These are phyloP conservation scores for Phanerochaete carnosa DNA, from an alignment of 768 basidiomycete genomes.

Conservation along the genomic window DNA sequence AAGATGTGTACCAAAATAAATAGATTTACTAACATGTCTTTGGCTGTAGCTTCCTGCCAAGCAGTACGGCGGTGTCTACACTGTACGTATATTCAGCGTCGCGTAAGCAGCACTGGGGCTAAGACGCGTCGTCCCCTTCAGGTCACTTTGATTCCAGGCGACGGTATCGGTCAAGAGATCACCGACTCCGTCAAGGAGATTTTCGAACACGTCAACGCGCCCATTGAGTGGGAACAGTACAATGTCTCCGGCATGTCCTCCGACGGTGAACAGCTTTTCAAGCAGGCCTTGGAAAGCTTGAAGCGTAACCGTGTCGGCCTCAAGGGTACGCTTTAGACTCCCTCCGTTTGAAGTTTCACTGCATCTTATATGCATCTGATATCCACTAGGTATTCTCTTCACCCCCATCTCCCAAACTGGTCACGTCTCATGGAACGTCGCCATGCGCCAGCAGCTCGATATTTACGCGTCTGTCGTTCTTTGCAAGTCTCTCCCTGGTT, in stretches of 20 bases:
- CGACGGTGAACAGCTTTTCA: conserved; percentile 92
- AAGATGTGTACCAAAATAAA: background rate
- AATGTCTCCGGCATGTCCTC: conserved; percentile 96
- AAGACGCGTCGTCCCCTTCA: conserved; percentile 26
- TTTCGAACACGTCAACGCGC: conserved; percentile 95
- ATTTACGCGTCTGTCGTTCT: conserved; percentile 98
- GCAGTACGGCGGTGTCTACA: conserved; percentile 89
- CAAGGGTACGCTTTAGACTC: conserved; percentile 60
- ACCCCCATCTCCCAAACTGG: conserved; percentile 95
- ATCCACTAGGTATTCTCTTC: conserved; percentile 86
- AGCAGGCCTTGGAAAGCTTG: conserved; percentile 96
- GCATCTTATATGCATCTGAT: background rate
- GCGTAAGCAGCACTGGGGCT: background rate
- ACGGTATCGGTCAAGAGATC: conserved; percentile 96
- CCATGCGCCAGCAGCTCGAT: conserved; percentile 99
- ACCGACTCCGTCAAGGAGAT: conserved; percentile 99
- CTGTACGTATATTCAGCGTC: conserved; percentile 44
- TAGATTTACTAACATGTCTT: background rate
- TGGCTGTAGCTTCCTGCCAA: conserved; percentile 64
- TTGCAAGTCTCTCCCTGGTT: conserved; percentile 96
- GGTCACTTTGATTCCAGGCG: conserved; percentile 97
- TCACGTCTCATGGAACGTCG: conserved; percentile 99
- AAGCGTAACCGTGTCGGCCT: conserved; percentile 97
- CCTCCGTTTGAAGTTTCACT: background rate
- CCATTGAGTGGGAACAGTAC: conserved; percentile 99